phyloP scores from a whole-genome alignment of 345 rosid species.

The Salix purpurea region DNA sequence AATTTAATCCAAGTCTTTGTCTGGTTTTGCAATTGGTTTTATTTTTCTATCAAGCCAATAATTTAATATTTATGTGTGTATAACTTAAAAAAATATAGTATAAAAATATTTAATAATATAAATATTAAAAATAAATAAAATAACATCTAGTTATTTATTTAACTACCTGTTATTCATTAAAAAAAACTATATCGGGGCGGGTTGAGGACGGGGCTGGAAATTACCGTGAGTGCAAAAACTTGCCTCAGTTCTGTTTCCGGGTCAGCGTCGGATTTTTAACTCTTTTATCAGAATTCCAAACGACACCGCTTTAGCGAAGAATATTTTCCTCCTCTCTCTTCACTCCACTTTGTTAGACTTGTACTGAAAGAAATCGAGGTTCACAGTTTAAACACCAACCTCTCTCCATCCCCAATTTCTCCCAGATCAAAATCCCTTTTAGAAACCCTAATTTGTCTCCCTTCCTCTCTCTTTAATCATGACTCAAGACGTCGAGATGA shows the following conservation, averaged over 20 bases:
- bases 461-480: conserved; percentile 13
- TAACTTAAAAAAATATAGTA: too few species aligned
- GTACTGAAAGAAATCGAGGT: conserved; percentile 23
- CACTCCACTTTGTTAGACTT: neutral
- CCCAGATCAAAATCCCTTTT: neutral
- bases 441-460: neutral
- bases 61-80: too few species aligned
- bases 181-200: neutral
- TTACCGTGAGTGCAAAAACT: too few species aligned
- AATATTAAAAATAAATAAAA: too few species aligned
- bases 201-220: neutral
- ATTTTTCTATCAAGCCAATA: too few species aligned
- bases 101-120: too few species aligned
- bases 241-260: neutral
- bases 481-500: conserved; percentile 85
- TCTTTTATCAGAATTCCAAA: neutral
- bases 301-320: neutral
- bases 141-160: too few species aligned
- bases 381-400: neutral
- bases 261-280: neutral
- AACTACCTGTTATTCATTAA: too few species aligned
- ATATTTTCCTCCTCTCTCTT: neutral
- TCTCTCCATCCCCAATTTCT: neutral
- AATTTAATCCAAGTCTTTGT: too few species aligned
- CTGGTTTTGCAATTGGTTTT: too few species aligned